phyloP scores from a whole-genome alignment of 192 early-diverging fungal genomes.

The Globomyces pollinis-pini region DNA sequence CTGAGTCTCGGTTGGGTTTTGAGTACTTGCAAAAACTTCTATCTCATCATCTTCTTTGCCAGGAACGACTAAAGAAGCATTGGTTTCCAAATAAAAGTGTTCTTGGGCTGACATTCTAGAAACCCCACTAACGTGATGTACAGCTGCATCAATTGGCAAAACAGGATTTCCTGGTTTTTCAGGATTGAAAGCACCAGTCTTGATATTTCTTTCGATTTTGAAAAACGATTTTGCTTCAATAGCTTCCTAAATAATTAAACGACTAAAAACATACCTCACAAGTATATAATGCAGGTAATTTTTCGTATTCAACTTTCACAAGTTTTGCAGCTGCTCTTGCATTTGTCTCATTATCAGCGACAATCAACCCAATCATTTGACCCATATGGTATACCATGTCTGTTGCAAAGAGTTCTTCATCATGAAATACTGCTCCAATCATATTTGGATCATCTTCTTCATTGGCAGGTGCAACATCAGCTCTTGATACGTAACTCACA shows the following conservation, averaged over 20 bases:
- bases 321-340: slow-evolving; percentile 62
- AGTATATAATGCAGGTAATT: slow-evolving; percentile 60
- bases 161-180: slow-evolving; percentile 18
- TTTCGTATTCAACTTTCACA: slow-evolving; percentile 67
- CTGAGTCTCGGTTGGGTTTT: slow-evolving; percentile 65
- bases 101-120: slow-evolving; percentile 51
- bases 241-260: slow-evolving; percentile 81
- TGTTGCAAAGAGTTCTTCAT: slow-evolving; percentile 78
- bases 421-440: slow-evolving; percentile 46
- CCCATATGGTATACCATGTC: slow-evolving; percentile 58
- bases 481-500: slow-evolving; percentile 50
- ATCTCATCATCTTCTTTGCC: slow-evolving; percentile 70
- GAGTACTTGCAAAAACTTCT: slow-evolving; percentile 71
- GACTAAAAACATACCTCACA: too few species aligned
- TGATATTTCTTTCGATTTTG: slow-evolving; percentile 39
- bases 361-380: slow-evolving; percentile 71
- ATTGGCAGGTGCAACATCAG: slow-evolving; percentile 54
- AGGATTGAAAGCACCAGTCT: slow-evolving; percentile 57
- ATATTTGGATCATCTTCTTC: slow-evolving; percentile 30
- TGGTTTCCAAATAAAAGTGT: slow-evolving; percentile 86
- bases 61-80: slow-evolving; percentile 60
- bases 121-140: slow-evolving; percentile 22
- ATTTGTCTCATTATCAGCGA: slow-evolving; percentile 57
- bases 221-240: slow-evolving; percentile 60
- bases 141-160: slow-evolving; percentile 20